phyloP scores from a whole-genome alignment of 331 rosid species.

The Pyrus hybrid region DNA sequence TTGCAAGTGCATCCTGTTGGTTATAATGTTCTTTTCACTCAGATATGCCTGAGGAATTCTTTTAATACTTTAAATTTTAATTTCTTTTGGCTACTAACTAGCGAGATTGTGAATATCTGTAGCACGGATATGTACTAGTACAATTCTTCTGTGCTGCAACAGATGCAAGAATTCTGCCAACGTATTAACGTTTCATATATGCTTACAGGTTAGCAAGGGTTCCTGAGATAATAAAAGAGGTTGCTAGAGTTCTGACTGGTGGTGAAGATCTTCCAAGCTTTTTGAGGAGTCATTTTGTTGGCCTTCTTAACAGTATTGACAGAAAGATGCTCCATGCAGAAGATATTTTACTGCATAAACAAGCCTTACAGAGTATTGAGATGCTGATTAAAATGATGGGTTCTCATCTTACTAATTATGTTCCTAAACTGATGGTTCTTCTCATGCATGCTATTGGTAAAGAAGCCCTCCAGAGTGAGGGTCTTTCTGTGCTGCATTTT shows the following conservation, averaged over 20 bases:
- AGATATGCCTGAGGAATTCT: neutral
- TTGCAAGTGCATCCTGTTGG: neutral
- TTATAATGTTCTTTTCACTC: neutral
- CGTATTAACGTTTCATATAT: conserved; percentile 16
- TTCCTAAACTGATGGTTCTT: conserved; percentile 92
- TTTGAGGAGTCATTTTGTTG: conserved; percentile 84
- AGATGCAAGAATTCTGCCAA: neutral
- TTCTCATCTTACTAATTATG: conserved; percentile 75
- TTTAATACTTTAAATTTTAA: neutral
- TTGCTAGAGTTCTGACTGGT: conserved; percentile 78
- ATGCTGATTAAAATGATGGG: conserved; percentile 94
- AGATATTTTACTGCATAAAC: conserved; percentile 58
- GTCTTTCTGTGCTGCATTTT: conserved; percentile 75
- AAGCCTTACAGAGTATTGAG: conserved; percentile 82
- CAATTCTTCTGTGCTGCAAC: neutral
- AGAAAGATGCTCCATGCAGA: conserved; percentile 94
- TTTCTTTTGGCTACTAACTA: neutral
- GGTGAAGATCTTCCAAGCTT: conserved; percentile 87
- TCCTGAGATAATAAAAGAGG: conserved; percentile 74
- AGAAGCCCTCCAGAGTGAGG: conserved; percentile 67
- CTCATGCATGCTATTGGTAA: conserved; percentile 83
- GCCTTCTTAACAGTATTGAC: conserved; percentile 80
- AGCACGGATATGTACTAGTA: neutral
- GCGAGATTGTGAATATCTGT: neutral
- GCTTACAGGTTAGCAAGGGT: conserved; percentile 71